phyloP scores from a whole-genome alignment of 1,284 basidiomycete species.

The Tilletia setariae region DNA sequence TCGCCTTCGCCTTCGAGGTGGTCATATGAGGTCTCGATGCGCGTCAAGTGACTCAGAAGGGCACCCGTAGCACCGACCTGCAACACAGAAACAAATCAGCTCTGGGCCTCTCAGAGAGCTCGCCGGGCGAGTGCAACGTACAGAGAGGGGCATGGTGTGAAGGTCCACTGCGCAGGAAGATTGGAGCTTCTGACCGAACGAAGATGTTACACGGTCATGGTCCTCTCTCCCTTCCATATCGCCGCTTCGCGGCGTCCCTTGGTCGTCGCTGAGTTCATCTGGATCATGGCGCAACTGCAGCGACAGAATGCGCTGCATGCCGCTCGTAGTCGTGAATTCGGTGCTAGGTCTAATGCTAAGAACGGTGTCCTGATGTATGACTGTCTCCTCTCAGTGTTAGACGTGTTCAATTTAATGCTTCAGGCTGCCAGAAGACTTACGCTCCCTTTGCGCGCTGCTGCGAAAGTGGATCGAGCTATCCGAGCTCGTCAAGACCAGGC shows the following conservation, averaged over 20 bases:
- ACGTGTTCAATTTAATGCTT: neutral
- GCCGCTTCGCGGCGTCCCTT: neutral
- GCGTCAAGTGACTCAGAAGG: slow-evolving; percentile 3
- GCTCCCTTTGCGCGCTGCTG: neutral
- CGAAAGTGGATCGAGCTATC: neutral
- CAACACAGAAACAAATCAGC: neutral
- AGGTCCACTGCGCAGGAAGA: neutral
- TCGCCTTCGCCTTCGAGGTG: neutral
- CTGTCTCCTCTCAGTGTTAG: neutral
- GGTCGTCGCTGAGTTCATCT: too few species aligned
- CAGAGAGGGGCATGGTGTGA: slow-evolving; percentile 3
- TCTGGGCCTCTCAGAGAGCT: neutral
- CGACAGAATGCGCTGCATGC: neutral
- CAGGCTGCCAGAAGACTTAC: neutral
- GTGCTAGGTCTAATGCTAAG: slow-evolving; percentile 4
- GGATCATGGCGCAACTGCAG: neutral
- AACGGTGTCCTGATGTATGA: neutral
- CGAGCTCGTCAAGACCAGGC: slow-evolving; percentile 9
- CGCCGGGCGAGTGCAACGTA: neutral
- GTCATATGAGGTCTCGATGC: neutral
- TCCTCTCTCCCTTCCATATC: neutral
- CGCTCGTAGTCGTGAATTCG: neutral
- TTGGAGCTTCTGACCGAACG: slow-evolving; percentile 1
- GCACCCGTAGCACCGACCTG: slow-evolving; percentile 7
- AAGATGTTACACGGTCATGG: neutral